Conservation (phyloP, 495 filamentous ascomycete species). For the Tuber melanosporum region DNA sequence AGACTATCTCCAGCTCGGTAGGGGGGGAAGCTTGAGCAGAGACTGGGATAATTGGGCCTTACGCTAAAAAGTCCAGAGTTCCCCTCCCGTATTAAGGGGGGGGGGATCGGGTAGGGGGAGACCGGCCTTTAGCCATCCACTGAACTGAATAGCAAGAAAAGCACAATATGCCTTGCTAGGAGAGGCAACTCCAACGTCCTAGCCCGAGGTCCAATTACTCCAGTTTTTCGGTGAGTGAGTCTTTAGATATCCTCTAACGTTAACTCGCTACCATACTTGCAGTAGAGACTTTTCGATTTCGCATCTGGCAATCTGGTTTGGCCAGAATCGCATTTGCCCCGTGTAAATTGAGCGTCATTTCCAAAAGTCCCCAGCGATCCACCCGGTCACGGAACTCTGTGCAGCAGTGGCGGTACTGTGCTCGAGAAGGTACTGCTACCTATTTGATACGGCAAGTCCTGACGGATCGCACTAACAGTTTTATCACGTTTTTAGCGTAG, state of each 20-base stretch:
- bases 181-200: neutral
- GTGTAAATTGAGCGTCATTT: neutral
- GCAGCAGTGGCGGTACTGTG: neutral
- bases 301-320: neutral
- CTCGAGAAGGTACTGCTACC: too few relatives aligned
- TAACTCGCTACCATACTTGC: neutral
- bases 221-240: neutral
- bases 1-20: neutral
- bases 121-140: neutral
- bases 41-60: neutral
- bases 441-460: neutral
- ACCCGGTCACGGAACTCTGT: neutral
- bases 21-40: neutral
- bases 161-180: neutral
- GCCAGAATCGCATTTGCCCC: neutral
- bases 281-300: neutral
- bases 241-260: neutral
- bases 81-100: neutral
- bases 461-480: neutral
- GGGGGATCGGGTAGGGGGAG: neutral
- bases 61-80: neutral
- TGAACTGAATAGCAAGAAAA: neutral
- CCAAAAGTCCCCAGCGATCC: neutral
- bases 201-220: neutral
- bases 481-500: neutral